Conservation (phyloP, 768 basidiomycete species). For the Cyathus striatus region DNA sequence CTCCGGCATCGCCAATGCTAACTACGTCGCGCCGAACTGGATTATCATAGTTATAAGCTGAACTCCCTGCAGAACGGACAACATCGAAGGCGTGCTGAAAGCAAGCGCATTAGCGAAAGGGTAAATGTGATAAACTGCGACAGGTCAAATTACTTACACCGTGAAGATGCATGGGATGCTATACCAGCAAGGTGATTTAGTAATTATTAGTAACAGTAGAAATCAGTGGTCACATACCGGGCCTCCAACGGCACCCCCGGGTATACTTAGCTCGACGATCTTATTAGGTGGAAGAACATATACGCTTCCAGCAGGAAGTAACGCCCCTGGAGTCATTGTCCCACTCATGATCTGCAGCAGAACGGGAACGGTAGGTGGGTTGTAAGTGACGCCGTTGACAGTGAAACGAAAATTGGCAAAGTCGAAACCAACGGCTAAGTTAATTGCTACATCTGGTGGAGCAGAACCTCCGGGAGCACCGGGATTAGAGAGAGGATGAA, state of each 20-base stretch:
- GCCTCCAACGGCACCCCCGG: conserved; percentile 16
- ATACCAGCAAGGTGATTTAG: neutral
- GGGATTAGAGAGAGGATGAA: conserved; percentile 14
- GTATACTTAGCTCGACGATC: conserved; percentile 33
- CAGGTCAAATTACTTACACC: conserved; percentile 19
- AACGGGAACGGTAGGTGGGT: conserved; percentile 32
- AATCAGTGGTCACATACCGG: conserved; percentile 7
- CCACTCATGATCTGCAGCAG: conserved; percentile 19
- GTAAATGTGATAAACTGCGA: neutral
- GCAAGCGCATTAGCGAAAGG: neutral
- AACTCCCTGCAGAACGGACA: conserved; percentile 23
- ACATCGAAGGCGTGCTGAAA: conserved; percentile 38
- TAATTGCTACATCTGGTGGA: conserved; percentile 25
- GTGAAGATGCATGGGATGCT: conserved; percentile 34
- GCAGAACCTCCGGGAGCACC: conserved; percentile 20
- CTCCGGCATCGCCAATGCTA: conserved; percentile 15
- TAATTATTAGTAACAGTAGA: conserved; percentile 23
- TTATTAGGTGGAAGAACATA: conserved; percentile 28
- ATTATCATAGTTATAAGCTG: conserved; percentile 12
- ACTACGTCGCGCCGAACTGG: conserved; percentile 28
- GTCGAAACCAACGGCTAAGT: conserved; percentile 10
- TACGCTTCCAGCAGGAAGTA: conserved; percentile 22
- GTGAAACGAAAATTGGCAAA: conserved; percentile 12
- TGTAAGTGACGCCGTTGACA: conserved; percentile 23
- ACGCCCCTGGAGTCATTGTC: conserved; percentile 21